Base-by-base conservation (phyloP, 108 stramenopile species). In the Schizochytrium sp. region DNA sequence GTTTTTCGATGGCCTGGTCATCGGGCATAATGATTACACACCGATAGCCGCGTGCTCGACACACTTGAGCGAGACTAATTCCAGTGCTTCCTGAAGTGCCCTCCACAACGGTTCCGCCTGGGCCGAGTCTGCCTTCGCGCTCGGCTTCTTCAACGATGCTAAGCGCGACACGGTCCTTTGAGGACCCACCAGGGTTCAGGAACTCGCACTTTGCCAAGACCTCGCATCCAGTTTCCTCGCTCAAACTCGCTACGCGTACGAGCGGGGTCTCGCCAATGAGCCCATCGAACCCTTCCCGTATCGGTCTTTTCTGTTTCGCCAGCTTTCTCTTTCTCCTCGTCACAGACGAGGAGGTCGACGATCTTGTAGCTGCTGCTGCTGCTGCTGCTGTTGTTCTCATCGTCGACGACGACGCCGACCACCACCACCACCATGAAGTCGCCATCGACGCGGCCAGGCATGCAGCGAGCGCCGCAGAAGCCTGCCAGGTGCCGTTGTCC, bases 1-100 rank as follows among this genome's bases (percentile, higher is more conserved):
- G 72, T 59, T 94, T 94, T 18, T 93, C 92, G 19, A 43, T 63
- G 19, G 87, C 60, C 18, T 96, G 95, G 87, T 96, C 96, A 91
- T 98, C 98, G 0, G 97, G 97, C 96, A 98, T 96, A 72, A 96
- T 96, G 8, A 98, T 89, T 23, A 96, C 93, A 90, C 96, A 97
- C 28, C 92, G 90, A 90, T 96, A 97, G 58, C 97, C 95, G 53
- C 94, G 91, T 63, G 94, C 93, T 57, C 96, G 94, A 59, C 96
- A 96, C 44, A 96, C 91, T 87, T 95, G 95, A 47, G 98, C 98
- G 28, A 98, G 89, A 45, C 95, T 95, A 72, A 98, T 98, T 5
- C 98, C 98, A 21, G 98, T 98, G 87, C 96, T 97, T n/a, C 98
- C 98, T 5, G 94, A 94, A 2, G 94, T 94, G 53, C 95, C 95